Conservation (phyloP, 2,329 filamentous ascomycete genomes). For the Fusarium tjaetaba region DNA sequence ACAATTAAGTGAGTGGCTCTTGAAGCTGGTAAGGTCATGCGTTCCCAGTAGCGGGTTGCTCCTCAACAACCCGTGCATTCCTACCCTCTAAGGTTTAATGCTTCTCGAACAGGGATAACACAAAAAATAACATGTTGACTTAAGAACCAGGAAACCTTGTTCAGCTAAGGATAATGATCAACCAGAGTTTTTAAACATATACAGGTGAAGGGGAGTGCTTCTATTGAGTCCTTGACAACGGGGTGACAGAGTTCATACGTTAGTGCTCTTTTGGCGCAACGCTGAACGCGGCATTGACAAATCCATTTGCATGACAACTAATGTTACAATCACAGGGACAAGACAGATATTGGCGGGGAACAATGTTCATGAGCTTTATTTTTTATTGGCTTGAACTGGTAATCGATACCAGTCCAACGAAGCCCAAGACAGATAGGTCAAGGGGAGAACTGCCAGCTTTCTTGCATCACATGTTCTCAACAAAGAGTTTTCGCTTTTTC, state of each 20-base stretch:
- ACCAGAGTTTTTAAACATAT: not conserved
- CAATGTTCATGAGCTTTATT: conserved; percentile 52
- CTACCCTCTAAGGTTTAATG: not conserved
- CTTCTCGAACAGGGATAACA: not conserved
- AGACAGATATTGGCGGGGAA: conserved; percentile 40
- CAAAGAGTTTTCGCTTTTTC: conserved; percentile 46
- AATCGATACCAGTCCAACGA: conserved; percentile 34
- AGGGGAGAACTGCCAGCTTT: conserved; percentile 37
- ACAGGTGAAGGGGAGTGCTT: not conserved
- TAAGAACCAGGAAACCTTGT: not conserved
- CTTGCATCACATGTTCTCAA: conserved; percentile 31
- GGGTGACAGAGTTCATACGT: too few relatives aligned
- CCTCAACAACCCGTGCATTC: not conserved
- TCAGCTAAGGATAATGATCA: not conserved
- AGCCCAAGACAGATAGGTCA: conserved; percentile 42
- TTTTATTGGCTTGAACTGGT: conserved; percentile 47
- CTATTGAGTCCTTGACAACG: not conserved
- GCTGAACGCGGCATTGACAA: not conserved
- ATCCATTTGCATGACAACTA: not conserved
- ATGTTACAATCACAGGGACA: not conserved
- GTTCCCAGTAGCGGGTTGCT: not conserved
- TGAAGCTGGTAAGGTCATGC: not conserved
- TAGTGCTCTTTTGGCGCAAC: not conserved
- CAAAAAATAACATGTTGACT: not conserved
- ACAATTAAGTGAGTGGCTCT: not conserved